Percentiles rank a stretch among this genome's conserved stretches.
Evolutionary conservation across 2,329 filamentous ascomycete genomes (phyloP).

Genomic region (Rutstroemia sp.): DNA sequence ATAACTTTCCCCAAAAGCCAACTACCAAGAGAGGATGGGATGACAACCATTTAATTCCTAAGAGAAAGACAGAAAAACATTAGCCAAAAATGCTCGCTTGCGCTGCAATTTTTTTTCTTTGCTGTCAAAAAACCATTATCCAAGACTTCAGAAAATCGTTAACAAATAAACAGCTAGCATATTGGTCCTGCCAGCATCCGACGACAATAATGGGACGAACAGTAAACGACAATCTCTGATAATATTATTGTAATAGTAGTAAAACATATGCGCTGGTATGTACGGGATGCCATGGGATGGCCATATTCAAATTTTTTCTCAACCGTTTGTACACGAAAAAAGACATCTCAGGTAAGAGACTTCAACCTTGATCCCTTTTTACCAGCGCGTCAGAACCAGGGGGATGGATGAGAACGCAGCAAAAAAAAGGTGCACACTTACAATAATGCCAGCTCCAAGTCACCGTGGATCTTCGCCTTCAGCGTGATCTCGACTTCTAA

Average conservation of each 20-base stretch:
- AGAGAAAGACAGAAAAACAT: background rate
- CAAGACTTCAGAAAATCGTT: background rate
- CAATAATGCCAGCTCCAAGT: constrained; percentile 55
- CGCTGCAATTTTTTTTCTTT: background rate
- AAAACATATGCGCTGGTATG: too few species aligned
- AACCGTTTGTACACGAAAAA: background rate
- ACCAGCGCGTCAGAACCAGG: constrained; percentile 6
- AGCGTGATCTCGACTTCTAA: constrained; percentile 73
- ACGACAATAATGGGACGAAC: too few species aligned
- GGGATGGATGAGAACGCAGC: background rate
- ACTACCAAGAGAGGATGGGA: background rate
- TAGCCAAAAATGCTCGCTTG: too few species aligned
- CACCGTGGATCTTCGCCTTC: constrained; percentile 74
- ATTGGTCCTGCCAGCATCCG: background rate
- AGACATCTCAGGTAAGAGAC: constrained; percentile 5
- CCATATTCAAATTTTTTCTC: background rate
- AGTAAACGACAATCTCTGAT: too few species aligned
- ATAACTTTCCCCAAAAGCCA: background rate
- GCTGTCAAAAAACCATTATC: background rate
- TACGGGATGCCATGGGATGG: too few species aligned
- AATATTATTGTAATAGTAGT: too few species aligned
- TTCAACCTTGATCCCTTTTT: constrained; percentile 3
- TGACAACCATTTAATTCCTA: constrained; percentile 6
- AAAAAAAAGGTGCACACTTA: constrained; percentile 14
- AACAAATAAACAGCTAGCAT: constrained; percentile 3